These are phyloP conservation scores for Alloteropsis semialata DNA, from an alignment of 176 grass and related monocot species.

Conservation along the genomic window DNA sequence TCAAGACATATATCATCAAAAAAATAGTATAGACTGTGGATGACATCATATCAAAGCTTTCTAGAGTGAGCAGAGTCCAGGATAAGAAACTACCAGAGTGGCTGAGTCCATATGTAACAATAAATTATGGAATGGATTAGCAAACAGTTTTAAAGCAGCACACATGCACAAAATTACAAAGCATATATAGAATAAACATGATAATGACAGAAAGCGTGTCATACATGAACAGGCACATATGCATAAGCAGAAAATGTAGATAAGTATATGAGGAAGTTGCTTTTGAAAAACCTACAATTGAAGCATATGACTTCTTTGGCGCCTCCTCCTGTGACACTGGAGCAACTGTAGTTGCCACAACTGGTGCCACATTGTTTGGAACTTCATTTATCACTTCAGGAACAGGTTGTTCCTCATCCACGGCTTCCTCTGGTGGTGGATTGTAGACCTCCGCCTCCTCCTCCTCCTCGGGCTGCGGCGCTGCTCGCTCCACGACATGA, in stretches of 20 bases:
- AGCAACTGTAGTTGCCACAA: not conserved
- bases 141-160: not conserved
- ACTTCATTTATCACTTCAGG: slow-evolving; percentile 60
- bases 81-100: not conserved
- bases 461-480: slow-evolving; percentile 30
- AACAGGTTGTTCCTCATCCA: slow-evolving; percentile 54
- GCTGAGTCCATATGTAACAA: not conserved
- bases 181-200: not conserved
- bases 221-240: not conserved
- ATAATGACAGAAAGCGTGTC: not conserved
- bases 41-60: not conserved
- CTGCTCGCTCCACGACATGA: slow-evolving; percentile 9
- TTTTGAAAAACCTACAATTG: slow-evolving; percentile 66
- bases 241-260: not conserved
- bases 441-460: slow-evolving; percentile 59
- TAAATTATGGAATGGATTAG: not conserved
- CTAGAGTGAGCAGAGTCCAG: not conserved
- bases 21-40: not conserved
- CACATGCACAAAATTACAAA: not conserved
- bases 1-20: not conserved
- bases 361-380: slow-evolving; percentile 31
- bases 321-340: slow-evolving; percentile 41
- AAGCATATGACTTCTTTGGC: slow-evolving; percentile 82
- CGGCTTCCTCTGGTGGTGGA: slow-evolving; percentile 40
- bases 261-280: not conserved